Conservation (phyloP, 495 filamentous ascomycete genomes). For the Hyaloscypha bicolor region DNA sequence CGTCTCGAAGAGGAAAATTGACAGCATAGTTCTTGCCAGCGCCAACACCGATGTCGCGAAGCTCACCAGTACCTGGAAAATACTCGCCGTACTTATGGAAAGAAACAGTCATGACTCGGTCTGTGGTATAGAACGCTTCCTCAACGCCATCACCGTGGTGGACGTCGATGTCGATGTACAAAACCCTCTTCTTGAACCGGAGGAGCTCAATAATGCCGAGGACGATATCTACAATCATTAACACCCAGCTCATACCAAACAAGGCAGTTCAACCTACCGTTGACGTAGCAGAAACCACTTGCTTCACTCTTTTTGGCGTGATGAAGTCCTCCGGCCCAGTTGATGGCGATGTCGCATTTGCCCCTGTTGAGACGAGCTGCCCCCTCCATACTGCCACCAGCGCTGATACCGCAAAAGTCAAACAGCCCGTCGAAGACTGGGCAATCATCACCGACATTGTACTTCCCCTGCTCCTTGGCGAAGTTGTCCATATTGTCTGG, state of each 20-base stretch:
- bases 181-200: slow-evolving; percentile 86
- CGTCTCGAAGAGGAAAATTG: slow-evolving; percentile 95
- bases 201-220: slow-evolving; percentile 95
- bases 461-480: slow-evolving; percentile 90
- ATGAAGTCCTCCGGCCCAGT: slow-evolving; percentile 97
- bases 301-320: slow-evolving; percentile 98
- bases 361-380: slow-evolving; percentile 88
- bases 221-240: slow-evolving; percentile 74
- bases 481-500: slow-evolving; percentile 98
- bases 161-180: slow-evolving; percentile 98
- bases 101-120: slow-evolving; percentile 96
- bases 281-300: slow-evolving; percentile 97
- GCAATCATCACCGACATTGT: slow-evolving; percentile 98
- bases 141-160: slow-evolving; percentile 98
- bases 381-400: slow-evolving; percentile 96
- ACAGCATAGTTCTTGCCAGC: slow-evolving; percentile 91
- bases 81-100: slow-evolving; percentile 99
- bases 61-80: slow-evolving; percentile 95
- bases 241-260: slow-evolving; percentile 8
- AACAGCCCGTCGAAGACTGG: slow-evolving; percentile 98
- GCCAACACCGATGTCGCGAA: slow-evolving; percentile 93
- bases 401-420: slow-evolving; percentile 97
- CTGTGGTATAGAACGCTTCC: slow-evolving; percentile 96
- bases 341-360: slow-evolving; percentile 96
- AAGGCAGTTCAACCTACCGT: slow-evolving; percentile 61